Base-by-base conservation (phyloP, 2,329 filamentous ascomycete genomes). In the Colletotrichum coccodes region DNA sequence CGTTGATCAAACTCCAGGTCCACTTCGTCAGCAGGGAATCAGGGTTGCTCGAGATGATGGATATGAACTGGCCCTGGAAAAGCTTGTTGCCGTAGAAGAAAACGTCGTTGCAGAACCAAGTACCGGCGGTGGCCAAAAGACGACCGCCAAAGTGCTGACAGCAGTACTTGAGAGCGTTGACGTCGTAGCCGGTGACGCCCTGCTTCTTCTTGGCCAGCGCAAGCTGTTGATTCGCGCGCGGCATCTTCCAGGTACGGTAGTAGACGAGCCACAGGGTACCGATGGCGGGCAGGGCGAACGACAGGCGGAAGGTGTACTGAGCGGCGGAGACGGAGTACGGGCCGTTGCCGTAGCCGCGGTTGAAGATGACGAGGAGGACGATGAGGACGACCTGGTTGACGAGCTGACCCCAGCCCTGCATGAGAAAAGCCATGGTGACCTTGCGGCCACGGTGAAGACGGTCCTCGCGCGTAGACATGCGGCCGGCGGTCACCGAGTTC, bases 1-100 rank as follows among this genome's bases (percentile, higher is more conserved):
- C 91, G 83, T 98, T 98, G 86, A 94, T 87, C 78, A 98, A 81
- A 83, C 96, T 97, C 91, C 94, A 98, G 53, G 94, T 85, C 95
- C 95, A 98, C 70, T 88, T 91, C 38, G 91, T 91, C 89, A 97
- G 92, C 78, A 98, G 89, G 8, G 92, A 94, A 40, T 85, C 82
- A 71, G 89, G 88, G 72, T 87, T 82, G 60, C 90, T 86, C 62
- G 91, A 92, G 73, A 98, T 91, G 77, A 96, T 92, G 36, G 84
- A 85, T 82, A 98, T 97, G 83, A 98, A 98, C 78, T 95, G 89
- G 71, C 88, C 89, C 83, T 97, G 95, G 88, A 98, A 98, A 61
- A 98, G 91, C 87, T 97, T 98, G 91, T 97, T 98, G 75, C 95
- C 95, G 84, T 98, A 98, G 86, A 98, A 98, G 87, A 98, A 98